Percentiles rank a stretch among this genome's conserved stretches.
Evolutionary conservation across 1,284 basidiomycete species (phyloP).

Genomic region (Papiliotrema nemorosa): DNA sequence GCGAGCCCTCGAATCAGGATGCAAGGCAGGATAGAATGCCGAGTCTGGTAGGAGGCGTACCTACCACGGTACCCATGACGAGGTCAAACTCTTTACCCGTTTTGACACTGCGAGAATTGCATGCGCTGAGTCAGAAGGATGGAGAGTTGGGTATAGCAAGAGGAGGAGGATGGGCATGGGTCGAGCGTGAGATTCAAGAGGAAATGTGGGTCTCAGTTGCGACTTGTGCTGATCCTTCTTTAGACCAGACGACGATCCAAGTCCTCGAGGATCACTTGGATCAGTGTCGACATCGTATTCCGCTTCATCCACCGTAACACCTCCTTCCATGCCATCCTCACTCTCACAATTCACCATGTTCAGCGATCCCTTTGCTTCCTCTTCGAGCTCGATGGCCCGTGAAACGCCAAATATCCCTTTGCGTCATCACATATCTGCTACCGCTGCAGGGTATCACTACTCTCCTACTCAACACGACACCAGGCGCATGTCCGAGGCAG

Average conservation of each 20-base stretch:
- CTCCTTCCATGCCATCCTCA: neutral
- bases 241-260: neutral
- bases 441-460: conserved; percentile 10
- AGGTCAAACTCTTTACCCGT: conserved; percentile 34
- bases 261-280: neutral
- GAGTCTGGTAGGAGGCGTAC: conserved; percentile 3
- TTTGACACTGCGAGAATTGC: conserved; percentile 30
- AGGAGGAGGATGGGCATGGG: conserved; percentile 35
- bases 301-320: neutral
- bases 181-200: conserved; percentile 13
- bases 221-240: neutral
- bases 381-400: neutral
- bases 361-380: conserved; percentile 8
- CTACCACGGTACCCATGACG: conserved; percentile 31
- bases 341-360: conserved; percentile 6
- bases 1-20: conserved; percentile 5
- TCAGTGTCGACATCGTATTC: neutral
- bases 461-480: conserved; percentile 7
- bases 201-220: conserved; percentile 8
- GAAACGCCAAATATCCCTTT: neutral
- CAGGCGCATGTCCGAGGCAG: conserved; percentile 10
- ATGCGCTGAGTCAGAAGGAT: conserved; percentile 37
- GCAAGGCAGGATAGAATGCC: neutral
- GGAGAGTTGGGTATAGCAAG: conserved; percentile 36
- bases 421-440: neutral